Evolutionary conservation across 1,284 basidiomycete species (phyloP).

Genomic region (Naganishia albida): DNA sequence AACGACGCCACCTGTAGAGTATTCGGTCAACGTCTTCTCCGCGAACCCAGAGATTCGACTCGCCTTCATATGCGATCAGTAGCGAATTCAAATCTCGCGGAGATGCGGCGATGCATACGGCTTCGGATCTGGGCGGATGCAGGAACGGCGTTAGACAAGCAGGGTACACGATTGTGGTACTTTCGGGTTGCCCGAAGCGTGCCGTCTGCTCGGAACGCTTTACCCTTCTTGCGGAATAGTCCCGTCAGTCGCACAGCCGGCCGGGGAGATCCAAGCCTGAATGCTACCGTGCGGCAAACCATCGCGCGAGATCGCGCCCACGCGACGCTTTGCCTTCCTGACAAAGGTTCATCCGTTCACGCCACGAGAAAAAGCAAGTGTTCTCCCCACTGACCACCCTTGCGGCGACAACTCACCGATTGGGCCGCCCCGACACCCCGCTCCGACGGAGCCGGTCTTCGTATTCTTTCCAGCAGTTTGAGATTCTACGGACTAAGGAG

Average conservation of each 20-base stretch:
- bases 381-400: too few relatives aligned
- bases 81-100: conserved; percentile 78
- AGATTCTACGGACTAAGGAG: conserved; percentile 61
- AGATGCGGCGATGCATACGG: conserved; percentile 68
- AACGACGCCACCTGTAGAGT: conserved; percentile 66
- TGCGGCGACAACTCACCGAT: conserved; percentile 50
- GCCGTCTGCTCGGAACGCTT: too few relatives aligned
- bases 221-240: background rate
- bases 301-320: too few relatives aligned
- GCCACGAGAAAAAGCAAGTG: too few relatives aligned
- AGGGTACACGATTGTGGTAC: background rate
- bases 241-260: background rate
- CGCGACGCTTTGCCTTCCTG: too few relatives aligned
- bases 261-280: background rate
- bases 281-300: background rate
- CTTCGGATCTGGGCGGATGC: conserved; percentile 54
- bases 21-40: background rate
- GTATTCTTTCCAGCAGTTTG: conserved; percentile 73
- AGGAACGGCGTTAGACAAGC: conserved; percentile 29
- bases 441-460: conserved; percentile 66
- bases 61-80: conserved; percentile 78
- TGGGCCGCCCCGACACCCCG: conserved; percentile 60
- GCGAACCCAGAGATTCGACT: conserved; percentile 32
- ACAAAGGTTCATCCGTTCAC: too few relatives aligned
- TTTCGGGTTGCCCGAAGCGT: background rate